A percentile compares a stretch with the other conserved stretches of the same genome.
Evolutionary conservation across 345 rosid genomes (phyloP).

Genomic region (Eutrema japonicum): DNA sequence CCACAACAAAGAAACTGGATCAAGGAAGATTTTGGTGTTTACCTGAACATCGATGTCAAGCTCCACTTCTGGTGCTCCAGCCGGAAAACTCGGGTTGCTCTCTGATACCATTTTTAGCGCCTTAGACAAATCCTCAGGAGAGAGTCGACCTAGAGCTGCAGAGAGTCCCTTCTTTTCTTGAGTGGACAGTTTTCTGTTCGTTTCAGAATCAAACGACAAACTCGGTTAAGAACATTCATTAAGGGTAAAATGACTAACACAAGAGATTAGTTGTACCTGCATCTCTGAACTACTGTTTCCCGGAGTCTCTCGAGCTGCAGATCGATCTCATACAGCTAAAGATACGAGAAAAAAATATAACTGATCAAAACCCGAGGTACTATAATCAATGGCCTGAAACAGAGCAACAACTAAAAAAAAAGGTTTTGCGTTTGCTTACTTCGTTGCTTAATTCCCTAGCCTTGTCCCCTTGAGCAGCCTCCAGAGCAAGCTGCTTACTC

Average conservation of each 20-base stretch:
- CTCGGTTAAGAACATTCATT: not conserved
- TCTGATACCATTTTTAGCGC: slow-evolving; percentile 79
- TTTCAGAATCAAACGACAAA: slow-evolving; percentile 10
- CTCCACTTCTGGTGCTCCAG: slow-evolving; percentile 67
- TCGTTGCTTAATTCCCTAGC: slow-evolving; percentile 66
- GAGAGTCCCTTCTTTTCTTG: slow-evolving; percentile 73
- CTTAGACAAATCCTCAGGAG: slow-evolving; percentile 64
- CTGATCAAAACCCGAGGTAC: slow-evolving; percentile 13
- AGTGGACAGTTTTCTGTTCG: slow-evolving; percentile 61
- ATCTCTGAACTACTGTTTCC: slow-evolving; percentile 59
- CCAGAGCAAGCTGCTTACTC: slow-evolving; percentile 57
- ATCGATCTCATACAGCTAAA: slow-evolving; percentile 71
- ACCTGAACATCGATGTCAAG: slow-evolving; percentile 84
- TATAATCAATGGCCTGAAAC: slow-evolving; percentile 17
- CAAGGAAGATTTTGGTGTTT: slow-evolving; percentile 2
- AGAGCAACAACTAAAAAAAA: not conserved
- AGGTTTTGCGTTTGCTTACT: slow-evolving; percentile 44
- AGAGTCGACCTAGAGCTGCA: slow-evolving; percentile 57
- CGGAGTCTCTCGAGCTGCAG: slow-evolving; percentile 62
- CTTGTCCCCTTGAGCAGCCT: slow-evolving; percentile 61
- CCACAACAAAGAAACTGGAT: slow-evolving; percentile 6
- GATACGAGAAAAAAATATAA: not conserved
- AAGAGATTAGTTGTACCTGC: slow-evolving; percentile 55
- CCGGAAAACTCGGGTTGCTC: slow-evolving; percentile 63
- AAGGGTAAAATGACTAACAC: slow-evolving; percentile 9